These are phyloP conservation scores for Daldinia eschscholtzii DNA, from an alignment of 2,329 filamentous ascomycete genomes.

Conservation along the genomic window DNA sequence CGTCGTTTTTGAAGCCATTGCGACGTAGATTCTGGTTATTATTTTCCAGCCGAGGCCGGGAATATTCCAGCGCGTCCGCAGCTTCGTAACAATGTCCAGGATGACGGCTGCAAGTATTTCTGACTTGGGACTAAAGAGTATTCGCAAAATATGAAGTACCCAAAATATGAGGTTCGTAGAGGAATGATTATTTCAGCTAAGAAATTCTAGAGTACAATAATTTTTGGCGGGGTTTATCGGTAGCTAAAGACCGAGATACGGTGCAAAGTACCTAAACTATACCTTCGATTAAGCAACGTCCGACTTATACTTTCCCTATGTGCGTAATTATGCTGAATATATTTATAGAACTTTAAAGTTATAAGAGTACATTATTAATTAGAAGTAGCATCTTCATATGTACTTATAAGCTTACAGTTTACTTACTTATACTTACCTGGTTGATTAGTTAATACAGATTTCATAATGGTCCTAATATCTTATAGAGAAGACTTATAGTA, in stretches of 20 bases:
- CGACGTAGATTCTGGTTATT: slow-evolving; percentile 34
- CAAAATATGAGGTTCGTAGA: slow-evolving; percentile 5
- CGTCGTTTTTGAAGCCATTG: slow-evolving; percentile 49
- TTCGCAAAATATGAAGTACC: background rate
- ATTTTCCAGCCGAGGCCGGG: slow-evolving; percentile 41
- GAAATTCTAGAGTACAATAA: slow-evolving; percentile 26
- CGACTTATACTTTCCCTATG: background rate
- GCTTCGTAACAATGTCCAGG: slow-evolving; percentile 33
- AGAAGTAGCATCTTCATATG: background rate
- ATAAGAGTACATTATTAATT: background rate
- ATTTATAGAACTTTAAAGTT: background rate
- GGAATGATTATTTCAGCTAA: slow-evolving; percentile 14
- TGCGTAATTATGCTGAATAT: background rate
- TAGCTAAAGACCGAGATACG: background rate
- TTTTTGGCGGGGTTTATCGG: slow-evolving; percentile 28
- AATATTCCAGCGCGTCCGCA: slow-evolving; percentile 32
- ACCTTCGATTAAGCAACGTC: background rate
- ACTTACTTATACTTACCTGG: too few species aligned
- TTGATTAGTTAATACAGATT: too few species aligned
- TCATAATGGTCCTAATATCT: too few species aligned
- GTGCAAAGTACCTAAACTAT: background rate
- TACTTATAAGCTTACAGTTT: too few species aligned
- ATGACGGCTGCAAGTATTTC: slow-evolving; percentile 17
- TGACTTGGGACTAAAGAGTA: background rate
- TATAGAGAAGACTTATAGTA: too few species aligned